Percentiles rank a stretch among this genome's conserved stretches.
phyloP scores from a whole-genome alignment of 108 stramenopile species.

The Chaetoceros tenuissimus region DNA sequence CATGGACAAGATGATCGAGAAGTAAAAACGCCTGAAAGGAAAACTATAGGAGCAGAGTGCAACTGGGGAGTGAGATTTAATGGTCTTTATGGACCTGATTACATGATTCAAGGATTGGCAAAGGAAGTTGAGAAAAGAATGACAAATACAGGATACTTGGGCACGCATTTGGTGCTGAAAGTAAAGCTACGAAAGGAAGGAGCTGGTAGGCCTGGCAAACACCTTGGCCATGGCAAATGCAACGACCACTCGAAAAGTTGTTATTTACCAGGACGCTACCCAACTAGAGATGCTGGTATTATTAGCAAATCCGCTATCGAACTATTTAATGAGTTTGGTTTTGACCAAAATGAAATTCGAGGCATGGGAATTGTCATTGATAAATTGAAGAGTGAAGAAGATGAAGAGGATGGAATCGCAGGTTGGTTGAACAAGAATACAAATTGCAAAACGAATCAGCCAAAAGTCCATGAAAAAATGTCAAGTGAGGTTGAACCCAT shows the following conservation, averaged over 20 bases:
- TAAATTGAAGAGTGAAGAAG: conserved; percentile 35
- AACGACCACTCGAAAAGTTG: conserved; percentile 60
- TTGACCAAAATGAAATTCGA: conserved; percentile 57
- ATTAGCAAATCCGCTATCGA: conserved; percentile 38
- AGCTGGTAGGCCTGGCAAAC: conserved; percentile 60
- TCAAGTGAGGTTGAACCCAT: conserved; percentile 1
- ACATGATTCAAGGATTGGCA: conserved; percentile 69
- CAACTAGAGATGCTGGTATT: conserved; percentile 43
- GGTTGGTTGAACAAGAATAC: conserved; percentile 12
- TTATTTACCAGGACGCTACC: conserved; percentile 20
- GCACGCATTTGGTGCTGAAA: conserved; percentile 73
- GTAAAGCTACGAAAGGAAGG: conserved; percentile 75
- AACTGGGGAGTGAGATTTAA: conserved; percentile 92
- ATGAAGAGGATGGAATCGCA: background rate
- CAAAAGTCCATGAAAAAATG: too few species aligned
- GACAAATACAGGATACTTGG: conserved; percentile 46
- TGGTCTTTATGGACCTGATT: conserved; percentile 67
- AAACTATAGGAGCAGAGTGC: conserved; percentile 92
- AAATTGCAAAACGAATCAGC: too few species aligned
- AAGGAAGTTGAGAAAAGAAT: conserved; percentile 79
- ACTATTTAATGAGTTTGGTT: conserved; percentile 44
- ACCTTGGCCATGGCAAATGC: conserved; percentile 84
- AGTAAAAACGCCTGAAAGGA: conserved; percentile 62
- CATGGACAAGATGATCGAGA: conserved; percentile 78
- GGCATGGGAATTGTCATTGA: conserved; percentile 80